These are phyloP conservation scores for Lactarius sanguifluus DNA, from an alignment of 768 basidiomycete species.

Conservation along the genomic window DNA sequence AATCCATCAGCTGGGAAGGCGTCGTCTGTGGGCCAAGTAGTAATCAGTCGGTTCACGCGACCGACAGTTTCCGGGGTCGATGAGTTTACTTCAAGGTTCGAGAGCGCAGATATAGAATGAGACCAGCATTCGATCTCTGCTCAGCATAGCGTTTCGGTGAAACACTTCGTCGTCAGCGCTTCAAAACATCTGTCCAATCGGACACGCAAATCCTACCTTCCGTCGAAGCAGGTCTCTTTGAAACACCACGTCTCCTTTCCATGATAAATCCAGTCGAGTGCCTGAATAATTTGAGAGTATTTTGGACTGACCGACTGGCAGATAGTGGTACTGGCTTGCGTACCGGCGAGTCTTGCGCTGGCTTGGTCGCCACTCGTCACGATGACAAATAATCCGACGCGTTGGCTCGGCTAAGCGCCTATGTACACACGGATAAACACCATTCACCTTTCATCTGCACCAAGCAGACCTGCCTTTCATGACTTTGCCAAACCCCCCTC, in stretches of 20 bases:
- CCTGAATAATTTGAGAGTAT: not conserved
- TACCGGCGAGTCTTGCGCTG: too few species aligned
- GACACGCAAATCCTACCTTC: conserved; percentile 57
- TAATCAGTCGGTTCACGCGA: conserved; percentile 70
- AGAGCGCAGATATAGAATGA: conserved; percentile 58
- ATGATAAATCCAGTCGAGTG: conserved; percentile 36
- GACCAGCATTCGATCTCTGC: conserved; percentile 78
- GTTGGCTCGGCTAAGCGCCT: not conserved
- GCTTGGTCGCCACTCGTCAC: not conserved
- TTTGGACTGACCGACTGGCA: not conserved
- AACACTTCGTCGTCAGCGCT: conserved; percentile 18
- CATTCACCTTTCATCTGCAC: not conserved
- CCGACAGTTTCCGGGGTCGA: conserved; percentile 58
- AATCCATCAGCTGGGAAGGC: conserved; percentile 64
- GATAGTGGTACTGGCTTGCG: not conserved
- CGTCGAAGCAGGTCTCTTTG: conserved; percentile 65
- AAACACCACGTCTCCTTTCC: conserved; percentile 64
- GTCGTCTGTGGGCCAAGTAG: conserved; percentile 72
- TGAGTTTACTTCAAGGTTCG: conserved; percentile 52
- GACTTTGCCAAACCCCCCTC: not conserved
- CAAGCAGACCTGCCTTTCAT: conserved; percentile 12
- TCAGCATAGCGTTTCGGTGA: conserved; percentile 1
- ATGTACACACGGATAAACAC: not conserved
- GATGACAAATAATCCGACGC: not conserved
- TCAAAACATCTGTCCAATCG: conserved; percentile 17